These are phyloP conservation scores for Karstenula rhodostoma DNA, from an alignment of 2,329 filamentous ascomycete species.

Conservation along the genomic window DNA sequence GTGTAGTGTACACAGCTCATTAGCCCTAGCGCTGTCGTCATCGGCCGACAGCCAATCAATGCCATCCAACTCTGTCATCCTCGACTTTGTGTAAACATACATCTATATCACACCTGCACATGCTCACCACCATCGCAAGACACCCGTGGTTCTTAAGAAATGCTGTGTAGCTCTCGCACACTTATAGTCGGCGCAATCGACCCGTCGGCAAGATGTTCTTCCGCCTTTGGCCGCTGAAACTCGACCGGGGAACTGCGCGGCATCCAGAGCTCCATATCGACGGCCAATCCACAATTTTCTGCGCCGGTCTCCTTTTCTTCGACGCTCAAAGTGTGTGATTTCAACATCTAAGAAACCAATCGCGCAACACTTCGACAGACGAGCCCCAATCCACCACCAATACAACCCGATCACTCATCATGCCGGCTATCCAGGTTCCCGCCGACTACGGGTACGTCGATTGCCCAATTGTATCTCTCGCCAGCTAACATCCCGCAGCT, in stretches of 20 bases:
- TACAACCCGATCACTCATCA: conserved; percentile 13
- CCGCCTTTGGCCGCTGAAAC: conserved; percentile 33
- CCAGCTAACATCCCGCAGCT: conserved; percentile 49
- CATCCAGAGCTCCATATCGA: neutral
- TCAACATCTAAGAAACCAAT: neutral
- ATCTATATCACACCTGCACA: neutral
- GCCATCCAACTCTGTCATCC: neutral
- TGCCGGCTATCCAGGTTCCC: conserved; percentile 37
- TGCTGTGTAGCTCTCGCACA: neutral
- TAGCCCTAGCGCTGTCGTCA: neutral
- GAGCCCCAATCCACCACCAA: neutral
- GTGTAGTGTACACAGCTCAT: neutral
- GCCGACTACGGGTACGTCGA: conserved; percentile 42
- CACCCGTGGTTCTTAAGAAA: neutral
- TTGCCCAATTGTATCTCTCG: conserved; percentile 16
- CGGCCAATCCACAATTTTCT: neutral
- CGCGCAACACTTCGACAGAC: neutral
- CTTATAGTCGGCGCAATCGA: neutral
- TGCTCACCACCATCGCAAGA: neutral
- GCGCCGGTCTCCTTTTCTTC: neutral
- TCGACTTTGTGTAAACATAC: neutral
- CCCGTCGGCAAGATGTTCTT: conserved; percentile 25
- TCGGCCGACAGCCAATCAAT: conserved; percentile 1
- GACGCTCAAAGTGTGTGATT: neutral
- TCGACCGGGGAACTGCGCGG: conserved; percentile 26